Evolutionary conservation across 495 filamentous ascomycete species (phyloP).

Genomic region (Hypoxylon lienhwacheense): DNA sequence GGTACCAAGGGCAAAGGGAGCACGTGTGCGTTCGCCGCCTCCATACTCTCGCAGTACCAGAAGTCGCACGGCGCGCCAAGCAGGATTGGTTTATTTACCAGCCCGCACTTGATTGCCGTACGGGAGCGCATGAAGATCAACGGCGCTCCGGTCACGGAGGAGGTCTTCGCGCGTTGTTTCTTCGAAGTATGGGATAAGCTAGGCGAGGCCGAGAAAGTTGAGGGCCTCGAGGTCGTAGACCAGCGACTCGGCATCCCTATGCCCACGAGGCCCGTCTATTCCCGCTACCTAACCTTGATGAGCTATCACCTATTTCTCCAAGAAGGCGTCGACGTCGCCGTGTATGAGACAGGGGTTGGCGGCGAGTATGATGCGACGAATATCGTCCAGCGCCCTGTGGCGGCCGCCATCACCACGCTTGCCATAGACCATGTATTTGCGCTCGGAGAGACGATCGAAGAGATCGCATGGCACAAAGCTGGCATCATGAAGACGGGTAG

Average conservation of each 20-base stretch:
- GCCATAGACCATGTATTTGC: constrained; percentile 86
- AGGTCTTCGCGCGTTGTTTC: constrained; percentile 79
- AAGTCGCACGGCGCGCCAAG: constrained; percentile 37
- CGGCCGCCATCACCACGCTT: constrained; percentile 76
- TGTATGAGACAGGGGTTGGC: constrained; percentile 93
- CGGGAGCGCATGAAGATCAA: constrained; percentile 88
- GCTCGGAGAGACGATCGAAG: constrained; percentile 79
- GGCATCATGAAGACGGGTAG: constrained; percentile 81
- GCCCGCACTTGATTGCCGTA: constrained; percentile 84
- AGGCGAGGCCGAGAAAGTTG: constrained; percentile 44
- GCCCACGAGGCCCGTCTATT: constrained; percentile 76
- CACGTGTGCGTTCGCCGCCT: constrained; percentile 68
- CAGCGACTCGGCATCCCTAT: constrained; percentile 37
- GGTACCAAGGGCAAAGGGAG: constrained; percentile 94
- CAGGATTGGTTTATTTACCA: constrained; percentile 83
- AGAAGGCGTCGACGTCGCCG: constrained; percentile 76
- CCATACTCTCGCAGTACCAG: constrained; percentile 52
- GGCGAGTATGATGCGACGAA: constrained; percentile 95
- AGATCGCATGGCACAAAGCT: constrained; percentile 97
- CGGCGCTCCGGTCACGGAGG: constrained; percentile 71
- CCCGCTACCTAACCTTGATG: constrained; percentile 87
- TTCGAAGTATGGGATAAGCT: constrained; percentile 87
- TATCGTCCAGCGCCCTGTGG: constrained; percentile 73
- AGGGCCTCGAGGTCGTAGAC: constrained; percentile 30
- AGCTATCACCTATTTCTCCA: constrained; percentile 83